Conservation (phyloP, 768 basidiomycete genomes). For the Dioszegia hungarica region DNA sequence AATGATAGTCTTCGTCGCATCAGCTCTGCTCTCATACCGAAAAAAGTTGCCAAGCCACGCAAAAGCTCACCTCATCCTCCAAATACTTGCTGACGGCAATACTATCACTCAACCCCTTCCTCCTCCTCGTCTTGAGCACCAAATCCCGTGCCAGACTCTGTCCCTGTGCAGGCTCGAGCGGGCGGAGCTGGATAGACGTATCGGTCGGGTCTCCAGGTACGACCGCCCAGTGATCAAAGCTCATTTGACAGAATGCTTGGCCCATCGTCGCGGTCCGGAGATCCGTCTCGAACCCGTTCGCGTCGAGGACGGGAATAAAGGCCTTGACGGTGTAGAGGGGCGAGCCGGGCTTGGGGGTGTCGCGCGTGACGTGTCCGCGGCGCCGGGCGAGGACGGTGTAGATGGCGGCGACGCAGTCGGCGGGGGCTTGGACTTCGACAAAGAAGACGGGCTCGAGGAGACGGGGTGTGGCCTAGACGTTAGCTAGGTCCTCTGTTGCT, state of each 20-base stretch:
- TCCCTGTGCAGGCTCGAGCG: slow-evolving; percentile 93
- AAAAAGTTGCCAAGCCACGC: too few species aligned
- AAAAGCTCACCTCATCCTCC: slow-evolving; percentile 73
- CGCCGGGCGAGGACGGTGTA: slow-evolving; percentile 98
- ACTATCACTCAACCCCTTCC: slow-evolving; percentile 94
- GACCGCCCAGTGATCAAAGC: slow-evolving; percentile 98
- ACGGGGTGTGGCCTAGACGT: slow-evolving; percentile 78
- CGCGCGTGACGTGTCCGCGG: slow-evolving; percentile 97
- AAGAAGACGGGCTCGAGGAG: slow-evolving; percentile 97
- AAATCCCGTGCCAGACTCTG: slow-evolving; percentile 91
- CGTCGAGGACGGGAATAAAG: slow-evolving; percentile 94
- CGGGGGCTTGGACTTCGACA: slow-evolving; percentile 98
- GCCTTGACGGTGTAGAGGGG: slow-evolving; percentile 98
- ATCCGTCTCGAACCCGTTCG: slow-evolving; percentile 98
- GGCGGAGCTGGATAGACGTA: slow-evolving; percentile 90
- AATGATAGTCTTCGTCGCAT: slow-evolving; percentile 58
- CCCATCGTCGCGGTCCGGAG: slow-evolving; percentile 95
- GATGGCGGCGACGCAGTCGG: slow-evolving; percentile 96
- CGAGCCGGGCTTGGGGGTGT: slow-evolving; percentile 95
- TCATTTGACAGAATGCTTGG: slow-evolving; percentile 96
- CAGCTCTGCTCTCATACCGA: slow-evolving; percentile 54
- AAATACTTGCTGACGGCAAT: slow-evolving; percentile 96
- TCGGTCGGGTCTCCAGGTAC: slow-evolving; percentile 99
- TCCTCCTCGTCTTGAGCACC: slow-evolving; percentile 88
- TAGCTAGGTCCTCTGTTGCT: background rate